A percentile compares a stretch with the other conserved stretches of the same genome.
These are phyloP conservation scores for Eremothecium coryli DNA, from an alignment of 1,139 yeast species.

Conservation along the genomic window DNA sequence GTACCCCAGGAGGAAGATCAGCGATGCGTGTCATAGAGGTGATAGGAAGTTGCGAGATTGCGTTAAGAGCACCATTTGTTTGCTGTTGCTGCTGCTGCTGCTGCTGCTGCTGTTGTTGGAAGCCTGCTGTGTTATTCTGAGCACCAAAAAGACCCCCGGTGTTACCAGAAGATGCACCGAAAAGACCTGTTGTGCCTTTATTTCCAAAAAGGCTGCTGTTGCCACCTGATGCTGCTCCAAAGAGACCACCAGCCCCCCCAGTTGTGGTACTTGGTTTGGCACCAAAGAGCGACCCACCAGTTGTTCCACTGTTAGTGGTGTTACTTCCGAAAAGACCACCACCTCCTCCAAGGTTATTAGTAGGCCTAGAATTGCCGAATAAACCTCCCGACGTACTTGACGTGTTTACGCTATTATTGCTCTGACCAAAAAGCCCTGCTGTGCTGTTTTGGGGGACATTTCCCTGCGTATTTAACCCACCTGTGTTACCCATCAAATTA, in stretches of 20 bases:
- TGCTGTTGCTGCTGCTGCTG: constrained; percentile 32
- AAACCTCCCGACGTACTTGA: no score
- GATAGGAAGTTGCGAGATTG: constrained; percentile 39
- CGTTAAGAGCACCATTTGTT: constrained; percentile 31
- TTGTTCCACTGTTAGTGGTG: constrained; percentile 10
- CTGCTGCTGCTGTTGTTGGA: constrained; percentile 26
- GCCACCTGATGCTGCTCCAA: not conserved
- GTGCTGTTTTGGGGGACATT: not conserved
- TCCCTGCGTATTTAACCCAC: constrained; percentile 21
- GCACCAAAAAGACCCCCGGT: constrained; percentile 35
- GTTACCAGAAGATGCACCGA: constrained; percentile 12
- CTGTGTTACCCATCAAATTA: constrained; percentile 5
- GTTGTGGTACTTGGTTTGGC: constrained; percentile 12
- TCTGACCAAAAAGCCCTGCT: constrained; percentile 33
- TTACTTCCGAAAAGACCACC: constrained; percentile 26
- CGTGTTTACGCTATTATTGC: constrained; percentile 12
- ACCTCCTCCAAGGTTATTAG: no score
- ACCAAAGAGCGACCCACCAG: constrained; percentile 18
- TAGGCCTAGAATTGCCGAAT: no score
- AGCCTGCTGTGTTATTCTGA: constrained; percentile 20
- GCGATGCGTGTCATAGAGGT: constrained; percentile 83
- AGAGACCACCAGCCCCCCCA: not conserved
- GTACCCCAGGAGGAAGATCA: constrained; percentile 68
- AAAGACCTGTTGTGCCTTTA: constrained; percentile 5
- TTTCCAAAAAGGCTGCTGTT: not conserved